phyloP scores from a whole-genome alignment of 2,329 filamentous ascomycete genomes.

The Alternaria triticimaculans region DNA sequence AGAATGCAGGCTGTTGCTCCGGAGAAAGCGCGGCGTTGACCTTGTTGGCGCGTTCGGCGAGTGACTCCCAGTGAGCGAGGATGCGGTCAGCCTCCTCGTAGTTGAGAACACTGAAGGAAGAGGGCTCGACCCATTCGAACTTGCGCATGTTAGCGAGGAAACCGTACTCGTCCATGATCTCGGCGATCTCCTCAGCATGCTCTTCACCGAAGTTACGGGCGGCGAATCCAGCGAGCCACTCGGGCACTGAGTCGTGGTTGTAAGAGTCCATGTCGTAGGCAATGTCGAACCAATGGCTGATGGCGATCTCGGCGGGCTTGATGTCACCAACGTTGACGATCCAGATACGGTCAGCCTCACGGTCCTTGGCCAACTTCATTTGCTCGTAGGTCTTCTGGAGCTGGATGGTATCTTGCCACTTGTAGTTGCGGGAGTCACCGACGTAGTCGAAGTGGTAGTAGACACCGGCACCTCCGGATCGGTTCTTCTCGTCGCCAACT shows the following conservation, averaged over 20 bases:
- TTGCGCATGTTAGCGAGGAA: constrained; percentile 65
- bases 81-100: constrained; percentile 69
- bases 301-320: constrained; percentile 69
- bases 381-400: constrained; percentile 70
- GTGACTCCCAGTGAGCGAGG: constrained; percentile 61
- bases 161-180: constrained; percentile 63
- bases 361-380: constrained; percentile 67
- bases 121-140: constrained; percentile 66
- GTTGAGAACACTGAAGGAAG: constrained; percentile 67
- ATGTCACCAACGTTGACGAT: constrained; percentile 72
- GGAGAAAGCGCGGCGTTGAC: constrained; percentile 63
- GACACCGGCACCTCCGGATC: constrained; percentile 68
- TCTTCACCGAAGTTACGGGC: constrained; percentile 63
- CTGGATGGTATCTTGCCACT: constrained; percentile 69
- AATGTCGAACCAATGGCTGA: constrained; percentile 71
- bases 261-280: constrained; percentile 68
- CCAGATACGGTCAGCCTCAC: constrained; percentile 68
- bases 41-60: constrained; percentile 62
- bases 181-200: constrained; percentile 57
- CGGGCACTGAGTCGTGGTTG: constrained; percentile 61
- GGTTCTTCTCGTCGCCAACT: constrained; percentile 63
- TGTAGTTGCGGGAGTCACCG: constrained; percentile 65
- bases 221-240: constrained; percentile 65
- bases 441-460: constrained; percentile 73
- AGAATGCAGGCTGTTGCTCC: constrained; percentile 64